Evolutionary conservation across 192 early-diverging fungal genomes (phyloP), one percentile per base, ranked within the genome.

Genomic region (Coemansia pectinata): DNA sequence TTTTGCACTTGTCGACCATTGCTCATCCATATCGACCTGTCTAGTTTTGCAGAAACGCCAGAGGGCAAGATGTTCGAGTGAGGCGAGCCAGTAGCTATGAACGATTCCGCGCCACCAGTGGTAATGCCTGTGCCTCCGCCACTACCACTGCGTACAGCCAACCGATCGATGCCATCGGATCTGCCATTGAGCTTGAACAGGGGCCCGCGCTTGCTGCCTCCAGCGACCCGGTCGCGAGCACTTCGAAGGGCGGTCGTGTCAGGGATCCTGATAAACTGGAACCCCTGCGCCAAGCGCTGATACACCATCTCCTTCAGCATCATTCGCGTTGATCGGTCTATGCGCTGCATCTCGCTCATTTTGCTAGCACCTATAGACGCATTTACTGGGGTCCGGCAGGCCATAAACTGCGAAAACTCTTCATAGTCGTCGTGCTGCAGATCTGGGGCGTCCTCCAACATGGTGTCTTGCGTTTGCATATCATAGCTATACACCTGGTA

Each of bases 1-100:
- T 86, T 76, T 63, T 98, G 96, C 8, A 98, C 85, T 71, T 96
- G 92, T 67, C 96, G 92, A 0, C 96, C 96, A 79, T 96, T 91
- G 73, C 90, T 92, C 23, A 98, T 85, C 85, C 89, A 95, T 39
- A 85, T 89, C 6, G 86, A 71, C 9, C 66, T 67, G 0, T 71
- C 69, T 9, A 68, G 39, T 29, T 67, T 66, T 55, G 64, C 68
- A 29, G 67, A 29, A 50, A 53, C 19, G 4, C 70, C 67, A 4
- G 47, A n/a, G 36, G 63, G 63, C 29, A 73, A 17, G 44, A 60
- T 40, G 21, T 50, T 31, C 12, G 63, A 19, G 48, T 65, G 66
- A 14, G 33, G 47, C 23, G 72, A 25, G 8, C 14, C 64, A 1
- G 67, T 14, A 10, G 69, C 6, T 14, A 27, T 15, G 34, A 39